Percentiles rank a stretch among this genome's conserved stretches.
Evolutionary conservation across 768 basidiomycete genomes (phyloP).

Genomic region (Crepidotus variabilis): DNA sequence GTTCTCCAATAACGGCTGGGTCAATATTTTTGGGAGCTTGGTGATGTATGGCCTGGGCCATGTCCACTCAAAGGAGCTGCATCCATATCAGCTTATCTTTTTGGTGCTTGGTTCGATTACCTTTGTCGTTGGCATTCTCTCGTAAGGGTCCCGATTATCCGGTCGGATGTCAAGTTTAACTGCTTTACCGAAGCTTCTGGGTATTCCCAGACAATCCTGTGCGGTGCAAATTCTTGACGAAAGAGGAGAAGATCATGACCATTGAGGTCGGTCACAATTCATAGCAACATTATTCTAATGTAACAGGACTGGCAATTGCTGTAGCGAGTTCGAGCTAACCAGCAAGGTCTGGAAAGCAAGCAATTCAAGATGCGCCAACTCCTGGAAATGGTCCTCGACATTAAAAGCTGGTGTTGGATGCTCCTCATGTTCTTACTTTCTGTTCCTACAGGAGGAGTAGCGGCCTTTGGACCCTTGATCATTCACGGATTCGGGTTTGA

Average conservation of each 20-base stretch:
- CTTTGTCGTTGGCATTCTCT: constrained; percentile 19
- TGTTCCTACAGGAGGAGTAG: constrained; percentile 23
- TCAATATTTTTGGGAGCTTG: constrained; percentile 31
- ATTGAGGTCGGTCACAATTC: constrained; percentile 19
- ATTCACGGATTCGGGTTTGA: constrained; percentile 29
- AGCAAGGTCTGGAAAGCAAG: constrained; percentile 31
- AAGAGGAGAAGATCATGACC: constrained; percentile 27
- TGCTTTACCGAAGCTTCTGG: constrained; percentile 19
- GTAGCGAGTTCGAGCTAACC: constrained; percentile 29
- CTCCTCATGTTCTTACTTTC: constrained; percentile 17
- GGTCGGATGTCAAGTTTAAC: not conserved
- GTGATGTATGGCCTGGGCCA: constrained; percentile 32
- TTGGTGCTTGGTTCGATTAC: constrained; percentile 26
- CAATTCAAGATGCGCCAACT: constrained; percentile 27
- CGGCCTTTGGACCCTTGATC: constrained; percentile 27
- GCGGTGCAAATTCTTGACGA: constrained; percentile 24
- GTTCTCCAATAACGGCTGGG: constrained; percentile 28
- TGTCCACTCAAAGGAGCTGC: constrained; percentile 20
- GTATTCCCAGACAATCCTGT: constrained; percentile 31
- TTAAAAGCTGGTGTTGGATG: constrained; percentile 34
- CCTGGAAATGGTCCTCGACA: constrained; percentile 26
- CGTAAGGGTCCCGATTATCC: constrained; percentile 12
- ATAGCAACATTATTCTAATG: not conserved
- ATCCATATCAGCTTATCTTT: constrained; percentile 28
- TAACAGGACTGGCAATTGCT: no score